These are phyloP conservation scores for Sclerotinia glacialis DNA, from an alignment of 2,329 filamentous ascomycete genomes.

Conservation along the genomic window DNA sequence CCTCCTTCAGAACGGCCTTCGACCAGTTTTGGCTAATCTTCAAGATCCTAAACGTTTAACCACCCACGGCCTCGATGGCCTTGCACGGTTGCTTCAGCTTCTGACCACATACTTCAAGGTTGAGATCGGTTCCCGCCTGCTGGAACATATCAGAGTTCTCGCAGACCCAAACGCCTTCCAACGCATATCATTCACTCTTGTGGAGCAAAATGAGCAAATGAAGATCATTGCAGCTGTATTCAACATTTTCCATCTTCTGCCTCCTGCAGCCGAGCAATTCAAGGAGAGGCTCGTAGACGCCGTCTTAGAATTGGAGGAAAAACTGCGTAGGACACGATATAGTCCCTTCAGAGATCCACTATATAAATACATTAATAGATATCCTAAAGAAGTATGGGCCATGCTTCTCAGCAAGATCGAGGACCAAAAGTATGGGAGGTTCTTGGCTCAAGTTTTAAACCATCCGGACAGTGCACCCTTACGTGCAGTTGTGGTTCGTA, in stretches of 20 bases:
- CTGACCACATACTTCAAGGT: constrained; percentile 99
- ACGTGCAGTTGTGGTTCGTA: constrained; percentile 69
- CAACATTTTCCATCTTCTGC: constrained; percentile 95
- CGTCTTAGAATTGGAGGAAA: constrained; percentile 83
- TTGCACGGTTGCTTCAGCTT: constrained; percentile 83
- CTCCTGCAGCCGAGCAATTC: constrained; percentile 83
- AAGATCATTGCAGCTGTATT: constrained; percentile 93
- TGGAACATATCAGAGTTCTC: constrained; percentile 90
- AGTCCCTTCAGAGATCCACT: constrained; percentile 90
- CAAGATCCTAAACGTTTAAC: constrained; percentile 90
- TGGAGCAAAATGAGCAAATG: constrained; percentile 90
- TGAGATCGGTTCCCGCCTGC: constrained; percentile 87
- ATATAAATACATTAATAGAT: constrained; percentile 90
- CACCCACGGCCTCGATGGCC: constrained; percentile 83
- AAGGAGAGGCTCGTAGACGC: constrained; percentile 87
- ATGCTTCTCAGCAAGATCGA: constrained; percentile 77
- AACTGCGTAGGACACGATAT: constrained; percentile 78
- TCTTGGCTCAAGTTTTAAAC: constrained; percentile 82
- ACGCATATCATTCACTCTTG: constrained; percentile 88
- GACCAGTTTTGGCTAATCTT: constrained; percentile 93
- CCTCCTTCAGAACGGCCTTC: constrained; percentile 85
- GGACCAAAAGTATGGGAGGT: constrained; percentile 82
- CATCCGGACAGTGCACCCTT: constrained; percentile 72
- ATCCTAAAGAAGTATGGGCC: constrained; percentile 81
- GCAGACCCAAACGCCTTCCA: constrained; percentile 78